Evolutionary conservation across 169 alveolate species (phyloP).

Genomic region (Eimeria brunetti): DNA sequence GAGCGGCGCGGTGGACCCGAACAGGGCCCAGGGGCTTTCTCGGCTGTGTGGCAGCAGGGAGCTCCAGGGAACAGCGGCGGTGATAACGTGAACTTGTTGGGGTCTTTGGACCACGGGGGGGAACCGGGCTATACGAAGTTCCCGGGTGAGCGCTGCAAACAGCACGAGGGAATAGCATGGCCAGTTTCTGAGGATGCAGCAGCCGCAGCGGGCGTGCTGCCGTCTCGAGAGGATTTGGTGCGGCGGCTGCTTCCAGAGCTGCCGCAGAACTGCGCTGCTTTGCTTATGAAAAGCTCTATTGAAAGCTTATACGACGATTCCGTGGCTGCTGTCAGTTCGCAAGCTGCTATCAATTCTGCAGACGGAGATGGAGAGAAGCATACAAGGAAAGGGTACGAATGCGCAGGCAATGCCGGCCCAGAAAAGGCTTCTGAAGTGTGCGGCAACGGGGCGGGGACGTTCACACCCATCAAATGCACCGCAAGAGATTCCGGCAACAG

Average conservation of each 20-base stretch:
- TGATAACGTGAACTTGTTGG: neutral
- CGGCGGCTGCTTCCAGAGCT: constrained; percentile 6
- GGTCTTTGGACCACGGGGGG: neutral
- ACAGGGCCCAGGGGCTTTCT: neutral
- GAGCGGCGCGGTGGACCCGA: neutral
- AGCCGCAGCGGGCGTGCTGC: neutral
- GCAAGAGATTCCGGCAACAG: neutral
- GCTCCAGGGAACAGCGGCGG: neutral
- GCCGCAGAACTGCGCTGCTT: constrained; percentile 10
- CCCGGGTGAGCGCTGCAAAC: neutral
- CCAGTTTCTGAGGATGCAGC: neutral
- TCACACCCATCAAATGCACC: neutral
- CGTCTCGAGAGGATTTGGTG: constrained; percentile 17
- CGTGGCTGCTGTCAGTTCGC: constrained; percentile 21
- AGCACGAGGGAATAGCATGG: neutral
- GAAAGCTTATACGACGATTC: constrained; percentile 47
- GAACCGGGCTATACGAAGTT: neutral
- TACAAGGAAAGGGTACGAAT: neutral
- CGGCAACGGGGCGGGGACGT: neutral
- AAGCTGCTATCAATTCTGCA: neutral
- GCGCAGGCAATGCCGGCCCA: neutral
- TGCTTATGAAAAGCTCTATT: constrained; percentile 19
- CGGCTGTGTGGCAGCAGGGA: neutral
- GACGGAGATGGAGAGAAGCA: neutral
- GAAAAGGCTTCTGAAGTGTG: neutral